Conservation (phyloP, 164 flowering plant species). For the Vitis rupestris region DNA sequence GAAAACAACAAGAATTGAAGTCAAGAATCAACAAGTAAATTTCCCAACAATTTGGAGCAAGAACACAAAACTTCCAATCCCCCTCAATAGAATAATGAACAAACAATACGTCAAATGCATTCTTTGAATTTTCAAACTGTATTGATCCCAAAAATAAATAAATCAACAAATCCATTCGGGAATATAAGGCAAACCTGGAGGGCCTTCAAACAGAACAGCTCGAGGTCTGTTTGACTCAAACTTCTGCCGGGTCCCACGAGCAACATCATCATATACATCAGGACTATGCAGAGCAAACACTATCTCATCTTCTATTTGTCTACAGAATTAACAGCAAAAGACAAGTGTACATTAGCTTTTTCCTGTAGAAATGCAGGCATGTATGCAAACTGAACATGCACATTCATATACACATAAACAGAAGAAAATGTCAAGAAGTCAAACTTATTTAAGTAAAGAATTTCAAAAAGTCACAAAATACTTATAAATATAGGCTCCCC, state of each 20-base stretch:
- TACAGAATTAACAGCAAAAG: conserved; percentile 21
- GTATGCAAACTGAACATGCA: not conserved
- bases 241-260: conserved; percentile 87
- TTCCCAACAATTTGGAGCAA: not conserved
- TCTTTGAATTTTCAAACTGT: not conserved
- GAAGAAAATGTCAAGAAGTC: not conserved
- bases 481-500: no score
- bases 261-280: conserved; percentile 89
- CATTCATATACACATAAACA: not conserved
- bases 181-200: conserved; percentile 68
- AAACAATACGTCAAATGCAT: not conserved
- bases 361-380: not conserved
- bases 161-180: not conserved
- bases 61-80: no score
- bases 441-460: no score
- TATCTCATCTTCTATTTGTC: conserved; percentile 89
- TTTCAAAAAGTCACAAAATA: no score
- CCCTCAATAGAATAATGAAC: no score
- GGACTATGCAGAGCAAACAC: conserved; percentile 83
- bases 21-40: no score
- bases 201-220: conserved; percentile 98
- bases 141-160: no score
- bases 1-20: no score
- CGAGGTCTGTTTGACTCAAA: conserved; percentile 96
- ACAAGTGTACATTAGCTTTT: not conserved